Evolutionary conservation across 768 basidiomycete genomes (phyloP), one percentile per base, ranked within the genome.

Genomic region (Crucibulum laeve): DNA sequence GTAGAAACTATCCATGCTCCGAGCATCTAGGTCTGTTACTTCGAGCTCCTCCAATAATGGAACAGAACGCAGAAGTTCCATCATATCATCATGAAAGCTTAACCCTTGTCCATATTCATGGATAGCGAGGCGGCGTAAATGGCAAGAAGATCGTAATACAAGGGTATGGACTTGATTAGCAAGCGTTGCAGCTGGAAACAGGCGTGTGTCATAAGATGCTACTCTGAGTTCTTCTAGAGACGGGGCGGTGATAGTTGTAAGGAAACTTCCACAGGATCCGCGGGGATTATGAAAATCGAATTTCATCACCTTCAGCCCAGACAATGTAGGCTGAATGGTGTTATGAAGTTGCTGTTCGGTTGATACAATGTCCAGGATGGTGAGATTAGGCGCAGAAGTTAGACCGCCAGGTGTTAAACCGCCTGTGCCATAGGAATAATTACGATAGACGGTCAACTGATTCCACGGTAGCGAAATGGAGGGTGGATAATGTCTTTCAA

Each of bases 401-500:
- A 45, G 25, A 54, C 44, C 21, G 30, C 45, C 18, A 53, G 48
- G 26, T 43, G 45, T 23, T 50, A 43, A 36, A 46, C 42, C 3
- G 25, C 41, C 18, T 6, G 8, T 18, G 35, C 17, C 18, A 18
- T 49, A 42, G 23, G 45, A 21, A 6, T 49, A 46, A 25, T 60
- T 56, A 18, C 51, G 57, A 47, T 57, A 60, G 32, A 50, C 42
- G 3, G 44, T 40, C 7, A 60, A 46, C 40, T 60, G 58, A 2
- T 44, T 46, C 35, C 50, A 52, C 0, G 58, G 56, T 2, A 60
- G 44, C 13, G 43, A 41, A 5, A 60, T 34, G 2, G 52, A 49
- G 13, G 43, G 46, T 13, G 41, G 48, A 7, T 47, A 50, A 2
- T 50, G 49, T 3, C 54, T 51, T 13, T 44, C 45, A 6, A 57